A percentile compares a stretch with the other conserved stretches of the same genome.
Conservation (phyloP, 2,329 filamentous ascomycete genomes). For the Clarireedia monteithiana region DNA sequence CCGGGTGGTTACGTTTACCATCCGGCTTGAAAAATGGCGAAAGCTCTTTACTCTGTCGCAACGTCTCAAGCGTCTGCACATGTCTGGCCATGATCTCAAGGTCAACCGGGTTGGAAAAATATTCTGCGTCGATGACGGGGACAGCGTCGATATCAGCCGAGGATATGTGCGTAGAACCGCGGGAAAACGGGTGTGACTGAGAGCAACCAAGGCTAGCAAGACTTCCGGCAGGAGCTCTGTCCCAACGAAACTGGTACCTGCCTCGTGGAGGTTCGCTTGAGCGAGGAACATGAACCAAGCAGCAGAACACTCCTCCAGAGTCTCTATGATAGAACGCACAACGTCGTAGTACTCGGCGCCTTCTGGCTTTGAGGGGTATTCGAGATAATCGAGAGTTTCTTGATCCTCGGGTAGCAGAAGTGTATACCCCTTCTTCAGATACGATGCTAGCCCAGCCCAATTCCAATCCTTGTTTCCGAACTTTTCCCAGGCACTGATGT, state of each 20-base stretch:
- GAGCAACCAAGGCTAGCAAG: slow-evolving; percentile 37
- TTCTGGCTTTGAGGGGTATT: slow-evolving; percentile 1
- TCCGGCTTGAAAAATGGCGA: neutral
- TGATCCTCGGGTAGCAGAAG: neutral
- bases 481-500: slow-evolving; percentile 34
- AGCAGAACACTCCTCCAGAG: slow-evolving; percentile 1
- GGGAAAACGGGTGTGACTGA: slow-evolving; percentile 44
- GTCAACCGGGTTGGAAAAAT: slow-evolving; percentile 2
- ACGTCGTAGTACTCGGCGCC: neutral
- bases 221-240: neutral
- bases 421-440: slow-evolving; percentile 5
- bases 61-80: neutral
- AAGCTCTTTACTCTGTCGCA: neutral
- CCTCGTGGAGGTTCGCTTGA: slow-evolving; percentile 2
- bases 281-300: slow-evolving; percentile 6
- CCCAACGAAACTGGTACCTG: neutral
- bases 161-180: slow-evolving; percentile 49
- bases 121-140: slow-evolving; percentile 33
- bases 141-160: slow-evolving; percentile 31
- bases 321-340: slow-evolving; percentile 4
- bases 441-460: slow-evolving; percentile 21
- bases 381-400: neutral
- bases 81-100: slow-evolving; percentile 2
- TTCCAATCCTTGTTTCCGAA: slow-evolving; percentile 37
- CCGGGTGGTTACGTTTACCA: neutral